phyloP scores from a whole-genome alignment of 2,329 filamentous ascomycete species.

The Neoascochyta sp. region DNA sequence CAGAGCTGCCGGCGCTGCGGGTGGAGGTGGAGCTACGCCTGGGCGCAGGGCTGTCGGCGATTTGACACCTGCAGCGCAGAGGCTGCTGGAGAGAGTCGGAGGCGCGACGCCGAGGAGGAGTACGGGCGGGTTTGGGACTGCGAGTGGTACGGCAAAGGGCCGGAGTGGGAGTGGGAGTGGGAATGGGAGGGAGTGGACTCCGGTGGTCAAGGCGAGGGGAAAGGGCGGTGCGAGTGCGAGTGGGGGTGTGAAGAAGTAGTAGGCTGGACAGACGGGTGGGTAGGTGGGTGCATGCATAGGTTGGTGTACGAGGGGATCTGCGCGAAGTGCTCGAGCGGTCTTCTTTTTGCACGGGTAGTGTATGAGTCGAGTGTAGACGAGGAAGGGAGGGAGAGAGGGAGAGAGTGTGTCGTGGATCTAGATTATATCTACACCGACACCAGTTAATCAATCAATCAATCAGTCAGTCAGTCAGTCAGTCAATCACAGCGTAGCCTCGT shows the following conservation, averaged over 20 bases:
- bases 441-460: too few species aligned
- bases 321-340: constrained; percentile 27
- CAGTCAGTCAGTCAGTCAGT: too few species aligned
- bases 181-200: constrained; percentile 26
- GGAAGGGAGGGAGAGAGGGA: too few species aligned
- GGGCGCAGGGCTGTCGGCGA: constrained; percentile 53
- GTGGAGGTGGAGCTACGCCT: constrained; percentile 23
- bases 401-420: too few species aligned
- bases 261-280: constrained; percentile 2
- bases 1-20: constrained; percentile 55
- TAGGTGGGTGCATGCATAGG: not conserved
- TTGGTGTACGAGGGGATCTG: constrained; percentile 4
- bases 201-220: too few species aligned
- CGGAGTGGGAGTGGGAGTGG: constrained; percentile 2
- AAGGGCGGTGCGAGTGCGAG: too few species aligned
- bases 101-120: constrained; percentile 23
- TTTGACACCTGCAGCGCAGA: constrained; percentile 68
- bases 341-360: too few species aligned
- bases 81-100: constrained; percentile 41
- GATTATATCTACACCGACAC: too few species aligned
- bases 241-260: constrained; percentile 19
- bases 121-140: constrained; percentile 18
- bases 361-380: too few species aligned
- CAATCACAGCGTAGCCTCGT: too few species aligned
- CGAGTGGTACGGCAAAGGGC: constrained; percentile 1